Evolutionary conservation across 2,329 filamentous ascomycete genomes (phyloP).

Genomic region (Cryphonectria nitschkei): DNA sequence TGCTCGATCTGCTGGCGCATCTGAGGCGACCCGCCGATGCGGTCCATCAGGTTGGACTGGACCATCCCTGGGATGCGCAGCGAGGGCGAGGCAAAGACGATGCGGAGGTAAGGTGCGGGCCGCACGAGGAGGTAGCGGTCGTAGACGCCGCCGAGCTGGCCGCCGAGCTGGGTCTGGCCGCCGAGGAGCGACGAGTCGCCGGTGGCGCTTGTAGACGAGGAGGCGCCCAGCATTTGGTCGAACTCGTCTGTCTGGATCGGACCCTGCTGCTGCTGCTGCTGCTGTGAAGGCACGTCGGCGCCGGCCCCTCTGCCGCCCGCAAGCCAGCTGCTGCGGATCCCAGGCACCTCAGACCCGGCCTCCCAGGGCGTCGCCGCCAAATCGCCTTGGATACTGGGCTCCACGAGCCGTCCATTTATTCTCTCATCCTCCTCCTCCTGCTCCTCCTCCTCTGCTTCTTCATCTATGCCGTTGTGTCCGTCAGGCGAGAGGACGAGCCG

Average conservation of each 20-base stretch:
- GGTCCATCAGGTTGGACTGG: conserved; percentile 60
- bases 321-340: neutral
- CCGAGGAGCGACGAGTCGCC: neutral
- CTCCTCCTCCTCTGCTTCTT: conserved; percentile 17
- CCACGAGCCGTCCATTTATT: neutral
- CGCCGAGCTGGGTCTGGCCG: conserved; percentile 30
- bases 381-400: conserved; percentile 28
- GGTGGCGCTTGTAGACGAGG: neutral
- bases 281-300: neutral
- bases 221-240: neutral
- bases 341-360: conserved; percentile 9
- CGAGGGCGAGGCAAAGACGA: conserved; percentile 71
- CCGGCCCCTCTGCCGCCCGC: neutral
- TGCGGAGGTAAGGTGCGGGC: conserved; percentile 66
- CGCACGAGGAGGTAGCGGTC: conserved; percentile 66
- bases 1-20: conserved; percentile 52
- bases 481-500: conserved; percentile 42
- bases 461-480: conserved; percentile 22
- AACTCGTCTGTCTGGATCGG: neutral
- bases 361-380: conserved; percentile 15
- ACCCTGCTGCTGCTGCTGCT: neutral
- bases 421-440: conserved; percentile 1
- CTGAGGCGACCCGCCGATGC: conserved; percentile 53
- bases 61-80: conserved; percentile 70
- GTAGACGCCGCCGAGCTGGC: conserved; percentile 46